phyloP scores from a whole-genome alignment of 2,329 filamentous ascomycete species.

The Talaromyces pinophilus region DNA sequence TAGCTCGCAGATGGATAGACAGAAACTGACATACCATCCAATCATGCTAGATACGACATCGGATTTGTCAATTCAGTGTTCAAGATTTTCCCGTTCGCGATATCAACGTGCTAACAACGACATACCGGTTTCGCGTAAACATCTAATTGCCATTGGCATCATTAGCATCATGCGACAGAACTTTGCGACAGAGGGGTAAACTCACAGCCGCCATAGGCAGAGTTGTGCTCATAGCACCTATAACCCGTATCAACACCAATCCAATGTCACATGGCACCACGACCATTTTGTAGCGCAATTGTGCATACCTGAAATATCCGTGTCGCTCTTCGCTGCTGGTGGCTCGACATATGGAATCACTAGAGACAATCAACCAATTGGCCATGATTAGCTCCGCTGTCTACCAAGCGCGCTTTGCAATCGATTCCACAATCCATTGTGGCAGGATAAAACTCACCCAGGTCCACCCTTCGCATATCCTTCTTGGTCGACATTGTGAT shows the following conservation, averaged over 20 bases:
- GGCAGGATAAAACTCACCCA: constrained; percentile 57
- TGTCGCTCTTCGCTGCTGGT: constrained; percentile 60
- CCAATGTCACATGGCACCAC: background rate
- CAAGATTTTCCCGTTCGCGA: background rate
- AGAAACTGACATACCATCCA: constrained; percentile 55
- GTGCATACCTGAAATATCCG: constrained; percentile 69
- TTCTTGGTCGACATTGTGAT: constrained; percentile 66
- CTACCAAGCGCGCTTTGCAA: background rate
- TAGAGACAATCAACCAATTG: constrained; percentile 42
- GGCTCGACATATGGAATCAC: constrained; percentile 88
- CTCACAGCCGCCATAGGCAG: constrained; percentile 86
- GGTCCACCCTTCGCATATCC: constrained; percentile 73
- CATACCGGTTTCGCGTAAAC: constrained; percentile 84
- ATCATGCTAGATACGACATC: constrained; percentile 55
- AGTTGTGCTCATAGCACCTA: constrained; percentile 69
- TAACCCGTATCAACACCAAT: constrained; percentile 4
- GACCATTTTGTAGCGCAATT: constrained; percentile 40
- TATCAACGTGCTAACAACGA: constrained; percentile 1
- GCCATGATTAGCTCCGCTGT: constrained; percentile 24
- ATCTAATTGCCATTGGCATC: constrained; percentile 55
- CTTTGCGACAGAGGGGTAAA: background rate
- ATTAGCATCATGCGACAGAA: constrained; percentile 27
- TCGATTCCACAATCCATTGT: background rate
- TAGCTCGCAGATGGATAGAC: background rate
- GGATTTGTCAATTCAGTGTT: background rate